Conservation (phyloP, 2,329 filamentous ascomycete species). For the Ascochyta lentis region DNA sequence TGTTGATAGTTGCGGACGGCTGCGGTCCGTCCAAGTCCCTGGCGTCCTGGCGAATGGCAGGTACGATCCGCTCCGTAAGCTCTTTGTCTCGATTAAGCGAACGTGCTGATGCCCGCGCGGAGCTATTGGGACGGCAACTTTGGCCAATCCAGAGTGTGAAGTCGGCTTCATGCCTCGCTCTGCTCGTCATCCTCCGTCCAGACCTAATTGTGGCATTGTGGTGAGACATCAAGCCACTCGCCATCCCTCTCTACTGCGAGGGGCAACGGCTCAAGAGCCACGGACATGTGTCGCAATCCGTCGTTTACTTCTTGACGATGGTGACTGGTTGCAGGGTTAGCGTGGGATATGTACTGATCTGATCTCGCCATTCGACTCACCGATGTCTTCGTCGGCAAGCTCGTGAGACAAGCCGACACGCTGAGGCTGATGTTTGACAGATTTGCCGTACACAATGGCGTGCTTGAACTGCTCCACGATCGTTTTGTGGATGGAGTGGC, state of each 20-base stretch:
- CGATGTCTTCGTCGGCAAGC: constrained; percentile 95
- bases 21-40: constrained; percentile 38
- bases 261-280: constrained; percentile 26
- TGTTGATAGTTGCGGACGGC: constrained; percentile 40
- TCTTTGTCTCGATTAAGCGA: constrained; percentile 40
- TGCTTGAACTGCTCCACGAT: constrained; percentile 96
- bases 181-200: constrained; percentile 40
- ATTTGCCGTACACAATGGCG: constrained; percentile 95
- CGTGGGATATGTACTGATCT: not conserved
- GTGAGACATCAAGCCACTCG: constrained; percentile 43
- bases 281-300: constrained; percentile 26
- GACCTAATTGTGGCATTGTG: constrained; percentile 34
- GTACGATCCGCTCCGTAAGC: constrained; percentile 44
- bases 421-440: constrained; percentile 98
- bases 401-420: constrained; percentile 90
- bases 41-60: constrained; percentile 41
- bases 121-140: constrained; percentile 41
- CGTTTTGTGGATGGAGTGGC: constrained; percentile 94
- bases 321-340: constrained; percentile 48
- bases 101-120: constrained; percentile 40
- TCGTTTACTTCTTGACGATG: constrained; percentile 51
- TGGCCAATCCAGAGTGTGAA: constrained; percentile 42
- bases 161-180: constrained; percentile 36
- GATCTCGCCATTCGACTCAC: constrained; percentile 59
- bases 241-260: constrained; percentile 32